A percentile compares a stretch with the other conserved stretches of the same genome.
These are phyloP conservation scores for Candida lessepsii DNA, from an alignment of 805 yeast genomes.

Conservation along the genomic window DNA sequence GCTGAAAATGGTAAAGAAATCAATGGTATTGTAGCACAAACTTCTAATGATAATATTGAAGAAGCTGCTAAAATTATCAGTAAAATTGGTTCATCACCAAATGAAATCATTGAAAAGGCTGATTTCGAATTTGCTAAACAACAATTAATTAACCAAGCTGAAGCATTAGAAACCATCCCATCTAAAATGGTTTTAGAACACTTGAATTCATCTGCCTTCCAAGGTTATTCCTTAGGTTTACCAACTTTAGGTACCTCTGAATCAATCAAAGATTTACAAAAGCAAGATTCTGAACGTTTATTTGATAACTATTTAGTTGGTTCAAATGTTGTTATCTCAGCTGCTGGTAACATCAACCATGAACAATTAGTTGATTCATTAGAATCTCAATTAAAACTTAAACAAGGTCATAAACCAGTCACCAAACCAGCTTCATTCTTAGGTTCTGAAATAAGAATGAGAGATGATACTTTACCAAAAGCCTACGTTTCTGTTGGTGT, in stretches of 20 bases:
- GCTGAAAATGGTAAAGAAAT: slow-evolving; percentile 60
- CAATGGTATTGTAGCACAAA: slow-evolving; percentile 59
- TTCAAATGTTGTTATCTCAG: slow-evolving; percentile 67
- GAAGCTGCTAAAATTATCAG: slow-evolving; percentile 55
- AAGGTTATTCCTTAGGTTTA: slow-evolving; percentile 75
- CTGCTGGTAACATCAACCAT: slow-evolving; percentile 70
- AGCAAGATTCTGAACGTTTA: slow-evolving; percentile 57
- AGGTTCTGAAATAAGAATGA: slow-evolving; percentile 83
- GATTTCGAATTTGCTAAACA: slow-evolving; percentile 49
- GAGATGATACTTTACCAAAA: slow-evolving; percentile 83
- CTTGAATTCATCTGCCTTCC: slow-evolving; percentile 81
- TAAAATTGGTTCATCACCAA: slow-evolving; percentile 38
- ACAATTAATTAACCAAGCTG: slow-evolving; percentile 46
- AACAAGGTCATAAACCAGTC: slow-evolving; percentile 51
- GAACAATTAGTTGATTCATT: slow-evolving; percentile 67
- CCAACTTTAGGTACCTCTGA: slow-evolving; percentile 77
- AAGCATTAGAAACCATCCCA: slow-evolving; percentile 54
- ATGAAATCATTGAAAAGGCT: slow-evolving; percentile 40
- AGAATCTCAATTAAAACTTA: slow-evolving; percentile 47
- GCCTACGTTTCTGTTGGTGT: slow-evolving; percentile 78
- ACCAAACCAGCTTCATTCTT: slow-evolving; percentile 61
- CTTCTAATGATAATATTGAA: slow-evolving; percentile 47
- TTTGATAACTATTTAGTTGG: slow-evolving; percentile 56
- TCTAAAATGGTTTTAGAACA: slow-evolving; percentile 65
- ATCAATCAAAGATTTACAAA: slow-evolving; percentile 54